Evolutionary conservation across 2,329 filamentous ascomycete species (phyloP), one percentile per base, ranked within the genome.

Genomic region (Microdochium paspali): DNA sequence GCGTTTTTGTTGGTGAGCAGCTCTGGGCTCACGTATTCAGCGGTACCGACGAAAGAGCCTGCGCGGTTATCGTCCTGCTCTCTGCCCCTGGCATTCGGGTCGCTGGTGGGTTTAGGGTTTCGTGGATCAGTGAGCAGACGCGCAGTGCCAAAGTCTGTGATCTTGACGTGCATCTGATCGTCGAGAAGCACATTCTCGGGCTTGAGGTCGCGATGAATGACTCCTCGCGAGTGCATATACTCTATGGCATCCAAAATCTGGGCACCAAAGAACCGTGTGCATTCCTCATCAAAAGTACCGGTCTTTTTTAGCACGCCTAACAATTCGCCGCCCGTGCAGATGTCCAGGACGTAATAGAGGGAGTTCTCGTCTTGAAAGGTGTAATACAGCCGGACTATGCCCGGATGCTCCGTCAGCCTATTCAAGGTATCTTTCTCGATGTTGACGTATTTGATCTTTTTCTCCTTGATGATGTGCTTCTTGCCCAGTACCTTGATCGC

Each of bases 391-490:
- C 93, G 86, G 49, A 98, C 90, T 50, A 98, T 91, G 20, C 93
- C 93, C 6, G 93, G 93, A 61, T 98, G 93, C 53, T 98, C 91
- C 3, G 91, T 97, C 49, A 98, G 73, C 53, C 93, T 84, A 62
- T 98, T 98, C 48, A 98, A 74, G 0, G 93, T 97, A 67, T 98
- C 91, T 70, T 96, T 96, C 67, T 98, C 93, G 58, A 98, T 98
- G 67, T 97, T 98, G 67, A 98, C 93, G 61, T 98, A 98, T 74
- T 98, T 98, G 61, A 98, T 95, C 76, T 98, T 98, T 68, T 95
- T 97, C 70, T 98, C 93, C 68, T 97, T 98, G 74, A 98, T 98
- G 61, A 98, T 98, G 66, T 98, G 93, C 59, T 90, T 82, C 70
- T 98, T 98, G 68, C 98, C 93, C 44, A 98, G 79, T 15, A 98